phyloP scores from a whole-genome alignment of 805 yeast species.

The Barnettozyma pratensis region DNA sequence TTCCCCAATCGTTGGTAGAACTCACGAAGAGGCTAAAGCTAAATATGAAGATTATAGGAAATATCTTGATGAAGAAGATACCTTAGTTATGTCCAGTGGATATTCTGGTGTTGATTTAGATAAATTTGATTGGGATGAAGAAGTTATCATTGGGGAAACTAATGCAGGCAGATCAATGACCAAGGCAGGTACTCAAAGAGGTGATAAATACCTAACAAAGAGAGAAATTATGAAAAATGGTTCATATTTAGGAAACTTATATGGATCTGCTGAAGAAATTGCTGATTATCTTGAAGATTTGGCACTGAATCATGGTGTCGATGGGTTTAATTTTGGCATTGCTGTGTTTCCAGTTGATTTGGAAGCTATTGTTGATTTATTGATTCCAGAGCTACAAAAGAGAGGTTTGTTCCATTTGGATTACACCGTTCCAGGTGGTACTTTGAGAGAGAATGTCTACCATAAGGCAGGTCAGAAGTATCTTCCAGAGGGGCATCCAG shows the following conservation, averaged over 20 bases:
- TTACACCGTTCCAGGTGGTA: slow-evolving; percentile 28
- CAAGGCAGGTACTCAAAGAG: not conserved
- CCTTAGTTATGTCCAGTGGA: slow-evolving; percentile 31
- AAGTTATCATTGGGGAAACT: slow-evolving; percentile 25
- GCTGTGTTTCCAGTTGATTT: slow-evolving; percentile 32
- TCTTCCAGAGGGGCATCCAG: slow-evolving; percentile 8
- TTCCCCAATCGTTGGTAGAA: slow-evolving; percentile 34
- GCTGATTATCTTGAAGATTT: slow-evolving; percentile 34
- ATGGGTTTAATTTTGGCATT: slow-evolving; percentile 37
- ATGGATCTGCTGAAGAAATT: slow-evolving; percentile 32
- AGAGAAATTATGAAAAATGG: not conserved
- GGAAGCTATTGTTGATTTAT: slow-evolving; percentile 32
- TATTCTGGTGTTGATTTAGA: slow-evolving; percentile 36
- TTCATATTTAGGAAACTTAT: slow-evolving; percentile 15
- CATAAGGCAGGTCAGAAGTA: slow-evolving; percentile 2
- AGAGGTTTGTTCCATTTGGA: slow-evolving; percentile 32
- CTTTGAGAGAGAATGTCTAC: slow-evolving; percentile 40
- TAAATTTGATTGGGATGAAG: slow-evolving; percentile 30
- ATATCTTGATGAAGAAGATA: slow-evolving; percentile 31
- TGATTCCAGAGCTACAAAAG: slow-evolving; percentile 33
- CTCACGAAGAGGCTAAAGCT: slow-evolving; percentile 26
- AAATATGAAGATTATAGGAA: slow-evolving; percentile 25
- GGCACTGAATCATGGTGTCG: slow-evolving; percentile 34
- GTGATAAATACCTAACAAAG: not conserved
- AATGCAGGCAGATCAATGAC: slow-evolving; percentile 28